Evolutionary conservation across 2,329 filamentous ascomycete species (phyloP), one percentile per base, ranked within the genome.

Genomic region (Alternaria metachromatica): DNA sequence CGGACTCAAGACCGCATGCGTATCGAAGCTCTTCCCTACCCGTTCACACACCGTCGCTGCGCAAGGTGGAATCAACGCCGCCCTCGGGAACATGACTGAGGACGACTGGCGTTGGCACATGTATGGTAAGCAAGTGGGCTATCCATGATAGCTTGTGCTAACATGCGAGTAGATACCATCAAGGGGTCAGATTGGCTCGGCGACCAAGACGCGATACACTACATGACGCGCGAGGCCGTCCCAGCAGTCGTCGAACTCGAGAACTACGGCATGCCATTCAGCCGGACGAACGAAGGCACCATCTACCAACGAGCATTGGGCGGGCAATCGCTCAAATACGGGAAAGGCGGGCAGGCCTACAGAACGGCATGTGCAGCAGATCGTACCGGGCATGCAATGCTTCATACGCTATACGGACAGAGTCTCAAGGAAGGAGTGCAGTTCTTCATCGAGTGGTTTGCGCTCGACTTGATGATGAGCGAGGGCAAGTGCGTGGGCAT

Each of bases 31-130:
- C 33, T 90, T 89, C 76, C 87, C 87, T 30, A 90, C 88, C 18
- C 82, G 88, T 80, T 87, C 84, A 70, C 88, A 90, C 78, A 90
- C 88, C 11, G 88, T 90, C 62, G 88, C 88, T n/a, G 88, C 88
- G 23, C 88, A 90, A 78, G 88, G 88, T 66, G 88, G 88, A 67
- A 90, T 90, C 74, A 87, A 87, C 74, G 86, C 86, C 10, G 86
- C 86, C 4, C 77, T 88, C 15, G 86, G 85, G 67, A 86, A 87
- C 70, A 86, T 86, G 83, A 83, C 82, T 43, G 78, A 83, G 68
- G 86, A 88, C 72, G 85, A 87, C 67, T 88, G 84, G 84, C 81
- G 85, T 61, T 87, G 86, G 86, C 86, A 88, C 73, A 86, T 87
- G 83, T 88, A 87, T 75, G 85, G 87, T 71, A 87, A 85, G 0